Percentiles rank a stretch among this genome's conserved stretches.
Evolutionary conservation across 306 rosid genomes (phyloP).

Genomic region (Casuarina cunninghamiana): DNA sequence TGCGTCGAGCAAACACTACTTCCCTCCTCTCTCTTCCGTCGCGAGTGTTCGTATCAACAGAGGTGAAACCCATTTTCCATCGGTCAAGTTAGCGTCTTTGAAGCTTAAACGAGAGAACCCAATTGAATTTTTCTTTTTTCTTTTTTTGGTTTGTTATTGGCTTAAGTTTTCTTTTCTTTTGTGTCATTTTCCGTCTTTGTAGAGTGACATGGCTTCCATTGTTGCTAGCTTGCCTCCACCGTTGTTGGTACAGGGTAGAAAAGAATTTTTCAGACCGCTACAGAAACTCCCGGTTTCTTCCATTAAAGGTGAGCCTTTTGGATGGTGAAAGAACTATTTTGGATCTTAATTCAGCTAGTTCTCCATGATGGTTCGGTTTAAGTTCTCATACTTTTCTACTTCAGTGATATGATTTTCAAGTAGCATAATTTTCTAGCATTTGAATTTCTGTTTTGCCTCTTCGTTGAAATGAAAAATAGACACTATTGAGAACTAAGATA

Average conservation of each 20-base stretch:
- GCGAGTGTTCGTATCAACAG: background rate
- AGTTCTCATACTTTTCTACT: background rate
- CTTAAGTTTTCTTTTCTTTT: background rate
- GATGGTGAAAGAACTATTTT: background rate
- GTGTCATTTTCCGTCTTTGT: background rate
- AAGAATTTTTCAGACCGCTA: constrained; percentile 24
- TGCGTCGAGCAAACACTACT: background rate
- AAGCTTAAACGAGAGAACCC: background rate
- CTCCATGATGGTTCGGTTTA: background rate
- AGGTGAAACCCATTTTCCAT: constrained; percentile 9
- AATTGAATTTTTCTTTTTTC: background rate
- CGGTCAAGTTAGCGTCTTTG: constrained; percentile 12
- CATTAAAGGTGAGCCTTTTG: constrained; percentile 29
- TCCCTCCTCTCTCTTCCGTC: background rate
- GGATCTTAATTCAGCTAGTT: background rate
- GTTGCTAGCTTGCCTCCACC: constrained; percentile 58
- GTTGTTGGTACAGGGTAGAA: constrained; percentile 47
- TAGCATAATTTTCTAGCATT: background rate
- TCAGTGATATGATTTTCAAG: background rate
- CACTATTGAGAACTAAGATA: background rate
- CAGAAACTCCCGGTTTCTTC: constrained; percentile 40
- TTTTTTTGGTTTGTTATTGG: background rate
- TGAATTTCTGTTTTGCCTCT: background rate
- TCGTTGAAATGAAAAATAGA: background rate
- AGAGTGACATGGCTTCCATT: constrained; percentile 63